A percentile compares a stretch with the other conserved stretches of the same genome.
Conservation (phyloP, 345 rosid genomes). For the Anastatica hierochuntica region DNA sequence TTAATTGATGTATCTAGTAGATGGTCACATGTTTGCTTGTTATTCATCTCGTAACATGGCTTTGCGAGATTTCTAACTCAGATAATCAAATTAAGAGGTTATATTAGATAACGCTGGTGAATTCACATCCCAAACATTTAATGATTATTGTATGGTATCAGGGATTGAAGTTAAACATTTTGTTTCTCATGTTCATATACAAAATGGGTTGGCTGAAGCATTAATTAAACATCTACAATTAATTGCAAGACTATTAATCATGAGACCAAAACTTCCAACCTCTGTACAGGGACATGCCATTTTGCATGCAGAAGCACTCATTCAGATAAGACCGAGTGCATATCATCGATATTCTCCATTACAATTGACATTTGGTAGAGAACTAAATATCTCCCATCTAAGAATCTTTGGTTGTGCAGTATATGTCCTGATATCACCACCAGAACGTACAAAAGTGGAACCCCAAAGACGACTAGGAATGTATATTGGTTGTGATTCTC, state of each 20-base stretch:
- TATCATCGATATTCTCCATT: background rate
- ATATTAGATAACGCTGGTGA: background rate
- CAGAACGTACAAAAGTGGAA: background rate
- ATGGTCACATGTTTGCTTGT: background rate
- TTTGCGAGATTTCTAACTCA: background rate
- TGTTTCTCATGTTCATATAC: background rate
- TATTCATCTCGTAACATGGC: background rate
- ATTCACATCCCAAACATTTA: background rate
- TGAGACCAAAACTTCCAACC: background rate
- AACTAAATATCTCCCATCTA: background rate
- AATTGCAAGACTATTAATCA: background rate
- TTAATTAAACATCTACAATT: background rate
- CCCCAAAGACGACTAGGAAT: background rate
- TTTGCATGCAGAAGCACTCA: background rate
- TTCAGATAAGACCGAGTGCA: background rate
- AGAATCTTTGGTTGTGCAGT: background rate
- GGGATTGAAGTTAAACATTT: background rate
- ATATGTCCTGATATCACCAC: background rate
- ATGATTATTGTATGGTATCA: background rate
- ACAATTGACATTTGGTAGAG: background rate
- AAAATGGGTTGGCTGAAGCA: background rate
- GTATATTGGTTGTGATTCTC: background rate
- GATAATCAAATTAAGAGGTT: background rate
- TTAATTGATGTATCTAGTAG: background rate
- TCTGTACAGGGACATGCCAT: background rate